Evolutionary conservation across 768 basidiomycete genomes (phyloP), one percentile per base, ranked within the genome.

Genomic region (Strobilomyces echinocephalus): DNA sequence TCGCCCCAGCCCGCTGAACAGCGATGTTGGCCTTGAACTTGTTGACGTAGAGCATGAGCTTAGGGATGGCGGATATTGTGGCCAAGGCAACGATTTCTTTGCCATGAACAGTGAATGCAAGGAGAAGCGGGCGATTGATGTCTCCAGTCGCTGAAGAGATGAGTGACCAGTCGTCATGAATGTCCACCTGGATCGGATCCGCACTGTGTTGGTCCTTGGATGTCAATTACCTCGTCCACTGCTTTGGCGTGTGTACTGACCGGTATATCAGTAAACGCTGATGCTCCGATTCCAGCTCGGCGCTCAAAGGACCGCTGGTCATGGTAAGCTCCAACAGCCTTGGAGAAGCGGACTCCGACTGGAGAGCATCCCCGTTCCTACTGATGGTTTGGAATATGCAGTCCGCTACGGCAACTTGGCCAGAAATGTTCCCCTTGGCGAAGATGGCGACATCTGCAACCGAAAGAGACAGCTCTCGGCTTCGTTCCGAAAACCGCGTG

Each of bases 81-180:
- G 78, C 84, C 41, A 85, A 75, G 4, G 81, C 82, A 16, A 81
- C 73, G 9, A 93, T 78, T 56, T 83, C 83, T 31, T 82, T 77
- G 48, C 91, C 88, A 28, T 73, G 77, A 33, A 95, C 80, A 1
- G 80, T 80, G 68, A 92, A 93, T n/a, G 84, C 81, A 20, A 94
- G 76, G 30, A 78, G 79, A 6, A 93, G 73, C 28, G 81, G 80
- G n/a, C 72, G 61, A 35, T 81, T 74, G 46, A 74, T 72, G 10
- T 72, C 65, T 35, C 75, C 64, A n/a, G 68, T 57, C 42, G 66
- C 59, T 6, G 76, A 58, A 16, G 74, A 73, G 40, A 77, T 73
- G 41, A 70, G 70, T 5, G 85, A 81, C 92, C 92, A 95, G 63
- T 95, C 89, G 58, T 95, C 92, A 59, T 75, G 82, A 48, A 92